phyloP scores from a whole-genome alignment of 768 basidiomycete genomes.

The Termitomyces sp. region DNA sequence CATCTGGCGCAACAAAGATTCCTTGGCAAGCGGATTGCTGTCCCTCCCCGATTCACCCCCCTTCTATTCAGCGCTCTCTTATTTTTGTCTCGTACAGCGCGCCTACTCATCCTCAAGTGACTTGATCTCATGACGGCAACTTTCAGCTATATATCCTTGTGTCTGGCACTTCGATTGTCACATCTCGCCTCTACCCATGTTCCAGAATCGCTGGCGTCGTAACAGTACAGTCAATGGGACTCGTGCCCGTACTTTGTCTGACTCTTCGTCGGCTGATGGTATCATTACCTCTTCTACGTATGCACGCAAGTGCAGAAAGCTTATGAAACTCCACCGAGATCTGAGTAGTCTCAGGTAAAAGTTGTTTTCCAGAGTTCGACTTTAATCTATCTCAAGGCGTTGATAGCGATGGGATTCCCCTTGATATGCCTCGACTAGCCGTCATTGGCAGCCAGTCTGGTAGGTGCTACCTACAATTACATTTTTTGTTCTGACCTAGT shows the following conservation, averaged over 20 bases:
- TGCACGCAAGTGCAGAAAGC: neutral
- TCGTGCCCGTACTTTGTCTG: neutral
- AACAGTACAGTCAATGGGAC: neutral
- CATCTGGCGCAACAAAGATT: neutral
- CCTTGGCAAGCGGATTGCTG: neutral
- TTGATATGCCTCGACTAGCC: slow-evolving; percentile 7
- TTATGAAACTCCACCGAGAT: slow-evolving; percentile 6
- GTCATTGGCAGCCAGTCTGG: slow-evolving; percentile 9
- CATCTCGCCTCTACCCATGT: neutral
- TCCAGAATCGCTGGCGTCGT: neutral
- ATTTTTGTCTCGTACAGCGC: neutral
- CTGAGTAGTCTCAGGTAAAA: neutral
- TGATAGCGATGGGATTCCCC: slow-evolving; percentile 1
- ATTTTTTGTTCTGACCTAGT: neutral
- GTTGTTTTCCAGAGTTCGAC: neutral
- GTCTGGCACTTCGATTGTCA: neutral
- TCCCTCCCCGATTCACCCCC: too few species aligned
- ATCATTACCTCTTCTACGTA: neutral
- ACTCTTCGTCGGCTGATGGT: neutral
- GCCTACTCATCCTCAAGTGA: neutral
- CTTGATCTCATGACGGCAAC: neutral
- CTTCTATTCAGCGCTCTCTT: neutral
- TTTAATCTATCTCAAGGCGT: neutral
- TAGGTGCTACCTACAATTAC: neutral
- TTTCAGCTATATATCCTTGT: neutral